Base-by-base conservation (phyloP, 306 rosid genomes). In the Begonia peltatifolia region DNA sequence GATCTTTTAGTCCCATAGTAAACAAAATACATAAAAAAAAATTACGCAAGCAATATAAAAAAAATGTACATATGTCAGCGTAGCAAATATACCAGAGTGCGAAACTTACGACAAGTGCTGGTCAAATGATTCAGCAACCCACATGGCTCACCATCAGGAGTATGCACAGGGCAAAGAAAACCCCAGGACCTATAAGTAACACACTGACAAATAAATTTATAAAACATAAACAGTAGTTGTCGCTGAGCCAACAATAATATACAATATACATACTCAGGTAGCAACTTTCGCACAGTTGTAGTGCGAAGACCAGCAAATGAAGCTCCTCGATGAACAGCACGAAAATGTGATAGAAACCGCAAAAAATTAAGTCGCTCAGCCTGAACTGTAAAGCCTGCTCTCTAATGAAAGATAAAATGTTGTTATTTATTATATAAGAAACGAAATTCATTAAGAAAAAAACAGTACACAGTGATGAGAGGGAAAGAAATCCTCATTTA, bases 131-230 rank as follows among this genome's bases (percentile, higher is more conserved):
- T 90, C 76, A 90, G 69, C 73, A 90, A 80, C 68, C 97, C 97
- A 76, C 97, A 90, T 41, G 97, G 97, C 53, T 76, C 97, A 62
- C 97, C 97, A 76, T 90, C 97, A 71, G 97, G 97, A 38, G 97
- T 90, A 70, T 90, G 95, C 55, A 90, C 97, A 22, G 95, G 97
- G 71, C 97, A 90, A 65, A 90, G 82, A 74, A 90, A 90, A 55
- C 95, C 97, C 97, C 97, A 90, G 61, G 97, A 85, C 68, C 97
- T 90, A 57, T 53, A 68, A 36, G 20, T 30, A 18, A 56, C 2
- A 23, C 49, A 67, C 53, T 51, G 25, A 42, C 6, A 63, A 48
- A 66, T 57, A 58, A 23, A 52, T 47, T 30, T n/a, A 44, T 12
- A 5, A n/a, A 13, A 64, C n/a, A 57, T 53, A 23, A 50, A 50